These are phyloP conservation scores for Nemania diffusa DNA, from an alignment of 2,329 filamentous ascomycete genomes.

Conservation along the genomic window DNA sequence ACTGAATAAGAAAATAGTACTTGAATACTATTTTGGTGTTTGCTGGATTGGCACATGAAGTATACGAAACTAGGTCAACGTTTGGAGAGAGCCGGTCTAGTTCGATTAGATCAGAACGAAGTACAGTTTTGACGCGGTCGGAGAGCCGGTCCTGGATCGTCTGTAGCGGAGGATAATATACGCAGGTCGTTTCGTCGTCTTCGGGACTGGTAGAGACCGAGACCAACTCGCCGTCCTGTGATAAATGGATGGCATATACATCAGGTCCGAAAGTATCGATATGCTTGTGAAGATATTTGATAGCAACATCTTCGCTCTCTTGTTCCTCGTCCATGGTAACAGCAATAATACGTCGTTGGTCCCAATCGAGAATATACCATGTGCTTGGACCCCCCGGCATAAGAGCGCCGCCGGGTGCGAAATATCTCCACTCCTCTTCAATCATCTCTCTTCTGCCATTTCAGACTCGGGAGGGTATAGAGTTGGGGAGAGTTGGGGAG, in stretches of 20 bases:
- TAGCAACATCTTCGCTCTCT: constrained; percentile 6
- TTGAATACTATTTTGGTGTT: constrained; percentile 6
- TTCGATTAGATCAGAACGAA: constrained; percentile 5
- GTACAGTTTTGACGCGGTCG: constrained; percentile 7
- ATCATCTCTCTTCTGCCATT: constrained; percentile 15
- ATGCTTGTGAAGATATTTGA: constrained; percentile 13
- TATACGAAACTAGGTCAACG: constrained; percentile 10
- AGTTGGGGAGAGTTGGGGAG: no score
- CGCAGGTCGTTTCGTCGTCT: constrained; percentile 4
- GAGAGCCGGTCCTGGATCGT: not conserved
- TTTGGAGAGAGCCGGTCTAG: constrained; percentile 6
- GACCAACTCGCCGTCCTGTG: constrained; percentile 6
- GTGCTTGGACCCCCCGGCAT: constrained; percentile 11
- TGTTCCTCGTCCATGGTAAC: constrained; percentile 20
- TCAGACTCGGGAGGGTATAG: constrained; percentile 7
- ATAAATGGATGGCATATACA: constrained; percentile 11
- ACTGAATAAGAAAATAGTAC: constrained; percentile 8
- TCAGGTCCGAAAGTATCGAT: not conserved
- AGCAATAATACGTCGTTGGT: constrained; percentile 21
- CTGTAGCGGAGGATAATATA: constrained; percentile 10
- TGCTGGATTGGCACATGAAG: constrained; percentile 1
- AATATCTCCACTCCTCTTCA: constrained; percentile 12
- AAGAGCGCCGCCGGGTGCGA: not conserved
- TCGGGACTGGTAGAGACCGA: constrained; percentile 10
- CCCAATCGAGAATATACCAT: constrained; percentile 16